Evolutionary conservation across 352 stramenopile species (phyloP).

Genomic region (Blastocystis sp.): DNA sequence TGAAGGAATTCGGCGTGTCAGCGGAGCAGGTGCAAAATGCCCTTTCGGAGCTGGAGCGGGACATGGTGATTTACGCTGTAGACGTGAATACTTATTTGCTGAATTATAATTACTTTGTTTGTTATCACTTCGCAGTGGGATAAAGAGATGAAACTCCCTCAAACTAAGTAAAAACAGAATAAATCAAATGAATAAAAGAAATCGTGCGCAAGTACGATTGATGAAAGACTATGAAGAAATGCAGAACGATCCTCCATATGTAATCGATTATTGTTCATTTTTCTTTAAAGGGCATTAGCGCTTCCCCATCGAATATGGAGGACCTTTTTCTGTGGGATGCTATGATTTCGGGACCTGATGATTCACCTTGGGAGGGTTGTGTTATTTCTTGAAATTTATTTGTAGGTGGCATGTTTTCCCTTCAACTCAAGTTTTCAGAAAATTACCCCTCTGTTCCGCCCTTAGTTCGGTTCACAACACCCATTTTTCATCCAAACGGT

Average conservation of each 20-base stretch:
- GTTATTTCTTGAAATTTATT: not conserved
- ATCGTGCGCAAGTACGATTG: slow-evolving; percentile 48
- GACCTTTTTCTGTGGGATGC: slow-evolving; percentile 60
- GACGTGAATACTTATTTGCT: not conserved
- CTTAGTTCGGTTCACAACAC: slow-evolving; percentile 41
- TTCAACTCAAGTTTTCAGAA: slow-evolving; percentile 47
- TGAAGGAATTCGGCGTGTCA: not conserved
- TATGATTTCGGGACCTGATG: slow-evolving; percentile 57
- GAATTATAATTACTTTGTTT: slow-evolving; percentile 1
- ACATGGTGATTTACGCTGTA: not conserved
- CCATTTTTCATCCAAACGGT: slow-evolving; percentile 59
- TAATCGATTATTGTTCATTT: not conserved
- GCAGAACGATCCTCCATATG: slow-evolving; percentile 50
- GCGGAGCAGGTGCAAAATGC: not conserved
- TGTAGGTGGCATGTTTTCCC: slow-evolving; percentile 58
- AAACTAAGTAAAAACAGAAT: not conserved
- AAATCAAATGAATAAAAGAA: slow-evolving; percentile 23
- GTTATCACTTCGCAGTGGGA: not conserved
- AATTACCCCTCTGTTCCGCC: slow-evolving; percentile 49
- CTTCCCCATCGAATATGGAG: slow-evolving; percentile 53
- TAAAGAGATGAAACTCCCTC: not conserved
- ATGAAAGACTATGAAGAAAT: slow-evolving; percentile 59
- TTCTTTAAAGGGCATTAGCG: slow-evolving; percentile 33
- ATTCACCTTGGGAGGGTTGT: slow-evolving; percentile 60
- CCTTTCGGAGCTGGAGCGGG: not conserved